Conservation (phyloP, 2,329 filamentous ascomycete species). For the Sporothrix pallida region DNA sequence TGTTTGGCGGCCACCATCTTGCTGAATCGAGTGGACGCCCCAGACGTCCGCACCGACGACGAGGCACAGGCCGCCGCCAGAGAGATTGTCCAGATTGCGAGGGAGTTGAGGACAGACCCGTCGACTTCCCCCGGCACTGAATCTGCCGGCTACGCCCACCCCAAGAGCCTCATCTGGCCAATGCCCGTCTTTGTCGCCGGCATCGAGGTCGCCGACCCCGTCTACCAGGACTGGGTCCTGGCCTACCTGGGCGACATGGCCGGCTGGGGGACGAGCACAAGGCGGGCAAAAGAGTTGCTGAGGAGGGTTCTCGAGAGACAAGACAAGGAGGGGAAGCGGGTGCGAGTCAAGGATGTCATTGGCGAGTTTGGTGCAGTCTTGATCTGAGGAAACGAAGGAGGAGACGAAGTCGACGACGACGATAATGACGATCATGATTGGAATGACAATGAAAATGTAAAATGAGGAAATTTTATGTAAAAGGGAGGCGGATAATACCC, state of each 20-base stretch:
- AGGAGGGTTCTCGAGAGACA: constrained; percentile 31
- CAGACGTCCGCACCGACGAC: constrained; percentile 28
- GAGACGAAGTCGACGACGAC: background rate
- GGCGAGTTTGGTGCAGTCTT: constrained; percentile 30
- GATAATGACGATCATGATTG: background rate
- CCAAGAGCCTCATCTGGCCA: constrained; percentile 37
- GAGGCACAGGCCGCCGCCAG: constrained; percentile 31
- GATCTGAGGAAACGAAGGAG: background rate
- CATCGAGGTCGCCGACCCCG: constrained; percentile 39
- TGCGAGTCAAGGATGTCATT: constrained; percentile 30
- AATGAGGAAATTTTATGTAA: background rate
- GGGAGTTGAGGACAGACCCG: constrained; percentile 6
- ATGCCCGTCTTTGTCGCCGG: constrained; percentile 39
- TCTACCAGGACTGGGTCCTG: constrained; percentile 39
- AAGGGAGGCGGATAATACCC: background rate
- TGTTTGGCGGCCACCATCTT: constrained; percentile 30
- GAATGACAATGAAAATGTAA: background rate
- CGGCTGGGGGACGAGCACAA: constrained; percentile 34
- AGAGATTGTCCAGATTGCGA: constrained; percentile 33
- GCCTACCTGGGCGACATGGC: constrained; percentile 31
- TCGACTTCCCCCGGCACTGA: too few species aligned
- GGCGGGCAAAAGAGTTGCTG: constrained; percentile 29
- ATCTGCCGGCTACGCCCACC: background rate
- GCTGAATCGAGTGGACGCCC: constrained; percentile 28
- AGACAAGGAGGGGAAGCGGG: background rate